phyloP scores from a whole-genome alignment of 805 yeast species.

The Metschnikowia peoriensis region DNA sequence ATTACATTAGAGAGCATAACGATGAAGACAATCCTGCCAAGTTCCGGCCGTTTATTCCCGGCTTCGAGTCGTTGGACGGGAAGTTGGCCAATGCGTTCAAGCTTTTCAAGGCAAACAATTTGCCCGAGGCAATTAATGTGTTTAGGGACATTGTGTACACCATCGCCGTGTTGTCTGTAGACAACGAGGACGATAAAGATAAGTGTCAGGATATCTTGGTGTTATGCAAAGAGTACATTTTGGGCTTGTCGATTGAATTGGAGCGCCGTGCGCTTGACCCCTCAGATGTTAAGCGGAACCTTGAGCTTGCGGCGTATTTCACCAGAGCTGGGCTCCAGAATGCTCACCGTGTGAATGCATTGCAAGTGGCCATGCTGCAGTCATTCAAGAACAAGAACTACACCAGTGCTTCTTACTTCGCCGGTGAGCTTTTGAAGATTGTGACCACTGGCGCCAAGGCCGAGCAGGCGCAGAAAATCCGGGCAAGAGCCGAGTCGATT shows the following conservation, averaged over 20 bases:
- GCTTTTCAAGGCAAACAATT: constrained; percentile 77
- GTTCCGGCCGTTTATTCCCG: constrained; percentile 68
- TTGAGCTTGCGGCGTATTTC: constrained; percentile 95
- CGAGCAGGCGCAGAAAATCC: constrained; percentile 83
- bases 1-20: constrained; percentile 64
- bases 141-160: constrained; percentile 82
- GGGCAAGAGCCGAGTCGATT: constrained; percentile 72
- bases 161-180: constrained; percentile 67
- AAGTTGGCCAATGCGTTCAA: constrained; percentile 73
- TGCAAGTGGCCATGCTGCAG: constrained; percentile 94
- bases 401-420: constrained; percentile 87
- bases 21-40: constrained; percentile 51
- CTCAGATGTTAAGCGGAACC: constrained; percentile 73
- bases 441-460: constrained; percentile 75
- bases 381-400: constrained; percentile 85
- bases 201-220: constrained; percentile 69
- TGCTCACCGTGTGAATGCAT: constrained; percentile 81
- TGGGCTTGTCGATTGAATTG: constrained; percentile 89
- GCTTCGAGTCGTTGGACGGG: constrained; percentile 62
- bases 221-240: constrained; percentile 83
- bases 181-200: constrained; percentile 69
- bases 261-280: constrained; percentile 79
- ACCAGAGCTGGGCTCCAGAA: constrained; percentile 80
- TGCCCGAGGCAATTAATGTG: constrained; percentile 73
- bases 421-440: constrained; percentile 73